phyloP scores from a whole-genome alignment of 352 stramenopile genomes.

The Globisporangium carolinianum region DNA sequence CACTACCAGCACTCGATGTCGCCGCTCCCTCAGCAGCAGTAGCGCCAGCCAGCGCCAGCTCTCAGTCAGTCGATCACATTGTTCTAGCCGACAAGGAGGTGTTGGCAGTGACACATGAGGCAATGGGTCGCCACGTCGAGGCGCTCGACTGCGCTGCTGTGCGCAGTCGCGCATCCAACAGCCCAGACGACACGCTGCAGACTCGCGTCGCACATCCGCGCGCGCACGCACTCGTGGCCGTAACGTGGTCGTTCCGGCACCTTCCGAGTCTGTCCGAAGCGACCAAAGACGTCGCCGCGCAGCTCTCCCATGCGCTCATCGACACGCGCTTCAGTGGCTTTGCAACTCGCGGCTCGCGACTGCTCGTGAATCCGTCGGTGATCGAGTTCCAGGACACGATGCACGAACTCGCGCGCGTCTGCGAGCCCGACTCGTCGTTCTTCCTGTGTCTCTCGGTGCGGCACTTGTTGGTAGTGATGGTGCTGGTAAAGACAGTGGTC shows the following conservation, averaged over 20 bases:
- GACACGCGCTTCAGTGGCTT: constrained; percentile 46
- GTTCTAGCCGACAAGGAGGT: too few species aligned
- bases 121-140: too few species aligned
- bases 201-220: too few species aligned
- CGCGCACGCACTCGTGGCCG: constrained; percentile 42
- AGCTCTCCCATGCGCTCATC: constrained; percentile 49
- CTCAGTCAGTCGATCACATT: too few species aligned
- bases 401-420: constrained; percentile 45
- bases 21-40: too few species aligned
- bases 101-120: too few species aligned
- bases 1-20: background rate
- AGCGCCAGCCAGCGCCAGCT: too few species aligned
- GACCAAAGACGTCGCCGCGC: constrained; percentile 44
- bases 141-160: too few species aligned
- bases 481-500: background rate
- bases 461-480: too few species aligned
- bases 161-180: too few species aligned
- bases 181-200: too few species aligned
- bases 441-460: constrained; percentile 61
- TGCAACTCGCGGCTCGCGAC: constrained; percentile 32
- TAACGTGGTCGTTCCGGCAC: constrained; percentile 48
- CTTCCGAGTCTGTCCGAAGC: constrained; percentile 45
- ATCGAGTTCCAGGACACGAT: constrained; percentile 78
- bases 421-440: constrained; percentile 35
- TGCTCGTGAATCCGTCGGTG: constrained; percentile 75